Evolutionary conservation across 169 alveolate species (phyloP), one percentile per base, ranked within the genome.

Genomic region (Plasmodium coatneyi): DNA sequence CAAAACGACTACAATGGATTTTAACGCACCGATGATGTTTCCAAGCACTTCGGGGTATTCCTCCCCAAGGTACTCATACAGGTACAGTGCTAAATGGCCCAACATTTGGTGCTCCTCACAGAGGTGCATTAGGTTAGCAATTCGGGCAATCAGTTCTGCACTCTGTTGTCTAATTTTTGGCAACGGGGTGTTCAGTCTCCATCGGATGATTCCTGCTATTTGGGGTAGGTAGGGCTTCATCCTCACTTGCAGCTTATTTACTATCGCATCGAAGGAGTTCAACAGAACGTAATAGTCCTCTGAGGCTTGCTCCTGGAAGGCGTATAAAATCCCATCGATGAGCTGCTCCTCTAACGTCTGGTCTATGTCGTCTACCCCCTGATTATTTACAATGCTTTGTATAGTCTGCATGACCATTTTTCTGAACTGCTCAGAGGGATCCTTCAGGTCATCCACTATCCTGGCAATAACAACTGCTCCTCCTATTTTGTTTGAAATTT

Each of bases 41-140:
- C 99, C 99, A 74, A 99, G 96, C 14, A 99, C 99, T 95, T 99
- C 99, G 9, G 99, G 99, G 95, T 99, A 99, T 96, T 99, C 99
- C 95, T 99, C 99, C 3, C 99, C 99, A 56, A 99, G 95, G 95
- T 99, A 98, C 95, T 99, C 99, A 95, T 98, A 98, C 49, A 99
- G 96, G 84, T 98, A 98, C 80, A 98, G 97, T 25, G 99, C 99
- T 95, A 99, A 96, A 97, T 99, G 99, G 30, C 99, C 99, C 95
- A 99, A 96, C 98, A 98, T 97, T 46, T 97, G 98, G 95, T 99
- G 99, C 91, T 99, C 99, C 22, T 99, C 99, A 82, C 99, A 99
- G 91, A 97, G 96, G 95, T 99, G 98, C 99, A 99, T 98, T 28
- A 99, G 99, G 39, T 96, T 96, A 0, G 99, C 99, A 12, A 99